Evolutionary conservation across 2,329 filamentous ascomycete genomes (phyloP), one percentile per base, ranked within the genome.

Genomic region (Macrophomina phaseolina): DNA sequence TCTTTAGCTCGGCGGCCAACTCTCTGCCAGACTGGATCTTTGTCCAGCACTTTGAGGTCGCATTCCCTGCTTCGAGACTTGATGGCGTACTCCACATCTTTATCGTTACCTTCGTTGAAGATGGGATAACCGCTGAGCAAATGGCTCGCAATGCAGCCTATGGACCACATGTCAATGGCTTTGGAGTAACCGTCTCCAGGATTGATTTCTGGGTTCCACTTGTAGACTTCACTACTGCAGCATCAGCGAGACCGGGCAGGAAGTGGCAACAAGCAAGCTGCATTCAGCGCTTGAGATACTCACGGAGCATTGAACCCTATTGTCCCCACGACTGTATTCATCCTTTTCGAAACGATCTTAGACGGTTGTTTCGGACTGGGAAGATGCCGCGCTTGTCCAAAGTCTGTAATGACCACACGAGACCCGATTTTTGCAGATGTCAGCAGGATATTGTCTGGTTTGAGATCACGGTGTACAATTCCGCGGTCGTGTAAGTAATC

Each of bases 391-490:
- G 86, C 83, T 69, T 84, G 83, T 8, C 87, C 87, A 71, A 90
- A 90, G 72, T 89, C 87, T 0, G 86, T 87, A 49, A 90, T 78
- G 1, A 89, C 80, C 7, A 89, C 78, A 28, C 87, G 81, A 28
- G 81, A 80, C 3, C 83, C 82, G 51, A 78, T 76, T 14, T 79
- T 77, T 62, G 84, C 79, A 1, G 84, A 86, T 0, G 84, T 85
- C 81, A 89, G 82, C 36, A 90, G 79, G 8, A 89, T 83, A 70
- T 89, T 89, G 63, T 89, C 87, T 0, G 86, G 87, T 71, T 89
- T 90, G 58, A 89, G 79, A 71, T 90, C 87, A 38, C 87, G 81
- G 73, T 90, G 87, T 4, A 86, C 86, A 51, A 89, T 84, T 48
- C 82, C 77, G 7, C 80, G 78, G 3, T 78, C 74, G 72, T 89